Percentiles rank a stretch among this genome's conserved stretches.
Conservation (phyloP, 495 filamentous ascomycete genomes). For the Sordaria brevicollis region DNA sequence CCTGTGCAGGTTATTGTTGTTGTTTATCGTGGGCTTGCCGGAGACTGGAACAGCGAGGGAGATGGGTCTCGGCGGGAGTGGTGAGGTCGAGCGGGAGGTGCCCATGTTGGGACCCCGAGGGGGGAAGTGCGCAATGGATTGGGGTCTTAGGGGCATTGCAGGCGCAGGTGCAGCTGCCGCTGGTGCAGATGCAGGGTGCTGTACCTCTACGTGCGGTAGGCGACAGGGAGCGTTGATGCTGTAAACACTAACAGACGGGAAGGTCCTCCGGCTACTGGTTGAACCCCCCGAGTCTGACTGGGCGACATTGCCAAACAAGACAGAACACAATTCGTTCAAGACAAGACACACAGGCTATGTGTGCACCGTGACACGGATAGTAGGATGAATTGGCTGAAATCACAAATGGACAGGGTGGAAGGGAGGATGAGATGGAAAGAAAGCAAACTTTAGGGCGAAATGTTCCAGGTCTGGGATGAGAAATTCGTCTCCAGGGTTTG, state of each 20-base stretch:
- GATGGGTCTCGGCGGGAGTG: not conserved
- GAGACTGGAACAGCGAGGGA: not conserved
- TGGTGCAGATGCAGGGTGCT: not conserved
- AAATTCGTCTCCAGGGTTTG: not conserved
- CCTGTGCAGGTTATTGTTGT: not conserved
- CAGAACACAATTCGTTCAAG: too few relatives aligned
- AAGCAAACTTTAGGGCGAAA: not conserved
- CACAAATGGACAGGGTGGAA: not conserved
- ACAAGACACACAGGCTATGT: not conserved
- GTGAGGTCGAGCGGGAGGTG: not conserved
- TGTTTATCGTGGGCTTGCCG: constrained; percentile 5
- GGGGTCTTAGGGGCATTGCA: constrained; percentile 2
- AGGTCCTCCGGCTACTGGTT: not conserved
- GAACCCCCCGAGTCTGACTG: constrained; percentile 13
- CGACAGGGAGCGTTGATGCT: not conserved
- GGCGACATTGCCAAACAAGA: constrained; percentile 11
- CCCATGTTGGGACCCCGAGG: not conserved
- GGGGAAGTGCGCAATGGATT: not conserved
- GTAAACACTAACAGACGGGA: not conserved
- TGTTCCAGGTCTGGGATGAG: not conserved
- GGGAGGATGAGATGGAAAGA: not conserved
- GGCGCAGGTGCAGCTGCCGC: not conserved
- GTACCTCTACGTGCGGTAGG: too few relatives aligned
- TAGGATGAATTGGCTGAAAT: not conserved
- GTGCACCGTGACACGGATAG: not conserved